Base-by-base conservation (phyloP, 345 rosid genomes). In the Alliaria petiolata region DNA sequence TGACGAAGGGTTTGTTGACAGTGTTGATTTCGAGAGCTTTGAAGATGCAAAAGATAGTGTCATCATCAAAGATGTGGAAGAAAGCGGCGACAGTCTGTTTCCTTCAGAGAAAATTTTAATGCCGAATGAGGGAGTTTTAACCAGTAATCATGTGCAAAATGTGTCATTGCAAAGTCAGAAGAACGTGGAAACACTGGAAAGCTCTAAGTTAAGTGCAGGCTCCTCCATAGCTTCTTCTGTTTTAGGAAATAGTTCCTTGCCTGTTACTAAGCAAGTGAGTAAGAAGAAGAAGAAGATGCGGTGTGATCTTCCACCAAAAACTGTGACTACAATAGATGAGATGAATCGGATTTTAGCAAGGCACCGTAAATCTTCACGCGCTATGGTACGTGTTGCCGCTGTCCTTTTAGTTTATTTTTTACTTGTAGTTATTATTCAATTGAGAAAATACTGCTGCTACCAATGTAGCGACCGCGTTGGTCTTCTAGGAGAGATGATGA, bases 381-480 rank as follows among this genome's bases (percentile, higher is more conserved):
- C 97, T 30, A 81, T 82, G 97, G 97, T 93, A 85, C 53, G 43
- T 53, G 2, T n/a, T 52, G 59, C 30, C 43, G 9, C 8, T 47
- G 1, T 42, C 42, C 4, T 16, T 26, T 36, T 44, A 11, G 66
- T 54, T 56, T 40, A 3, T 14, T 11, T 34, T 49, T 33, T 25
- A 43, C 68, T 11, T n/a, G 12, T 74, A 49, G 47, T 67, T 40
- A 51, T 42, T 1, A 33, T 33, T 46, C 8, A 62, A 39, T 4
- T 76, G 31, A 38, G 35, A 17, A n/a, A 35, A 30, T 65, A 26
- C 15, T 55, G 46, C 1, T 36, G 47, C 14, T 70, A 60, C 76
- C 58, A 65, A 74, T 78, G 80, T 59, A 93, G 98, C 85, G 92
- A 79, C 97, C 97, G 5, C 85, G 88, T 57, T 82, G 89, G 93